Evolutionary conservation across 75 land plant species (phyloP), one percentile per base, ranked within the genome.

Genomic region (Selaginella moellendorffii): DNA sequence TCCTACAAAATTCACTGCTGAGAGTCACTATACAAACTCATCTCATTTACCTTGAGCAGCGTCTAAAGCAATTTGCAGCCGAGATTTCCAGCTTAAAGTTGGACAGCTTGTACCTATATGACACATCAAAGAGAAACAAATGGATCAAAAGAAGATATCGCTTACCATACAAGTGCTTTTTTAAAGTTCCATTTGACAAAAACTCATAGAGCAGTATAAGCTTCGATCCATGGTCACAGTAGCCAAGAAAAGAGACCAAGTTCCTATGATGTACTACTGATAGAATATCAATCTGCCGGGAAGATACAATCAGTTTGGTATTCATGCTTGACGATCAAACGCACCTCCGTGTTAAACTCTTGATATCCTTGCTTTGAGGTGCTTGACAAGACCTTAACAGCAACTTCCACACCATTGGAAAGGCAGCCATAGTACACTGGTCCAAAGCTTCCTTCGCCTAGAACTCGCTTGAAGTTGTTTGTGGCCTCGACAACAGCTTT

Each of bases 111-210:
- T n/a, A n/a, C n/a, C n/a, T n/a, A n/a, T n/a, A n/a, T n/a, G n/a
- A n/a, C n/a, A n/a, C n/a, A n/a, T n/a, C n/a, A n/a, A n/a, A n/a
- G n/a, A n/a, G n/a, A n/a, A n/a, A n/a, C n/a, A n/a, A n/a, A n/a
- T n/a, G n/a, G n/a, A n/a, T n/a, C n/a, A n/a, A n/a, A n/a, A n/a
- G n/a, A n/a, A n/a, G n/a, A n/a, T n/a, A n/a, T n/a, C n/a, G 21
- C 28, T 67, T 53, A 67, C 69, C 69, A 54, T 56, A 54, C n/a
- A 67, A 30, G 26, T 67, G 56, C 18, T 67, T 61, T 0, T 54
- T n/a, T 5, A 67, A 61, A 36, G 61, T 67, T 9, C 69, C 69
- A 23, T 29, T 59, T 14, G 61, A 9, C 69, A 67, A 54, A 10
- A 67, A 27, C 2, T 67, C 62, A 54, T 67, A 67, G 18, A 53